Evolutionary conservation across 495 filamentous ascomycete species (phyloP).

Genomic region (Physcia stellaris): DNA sequence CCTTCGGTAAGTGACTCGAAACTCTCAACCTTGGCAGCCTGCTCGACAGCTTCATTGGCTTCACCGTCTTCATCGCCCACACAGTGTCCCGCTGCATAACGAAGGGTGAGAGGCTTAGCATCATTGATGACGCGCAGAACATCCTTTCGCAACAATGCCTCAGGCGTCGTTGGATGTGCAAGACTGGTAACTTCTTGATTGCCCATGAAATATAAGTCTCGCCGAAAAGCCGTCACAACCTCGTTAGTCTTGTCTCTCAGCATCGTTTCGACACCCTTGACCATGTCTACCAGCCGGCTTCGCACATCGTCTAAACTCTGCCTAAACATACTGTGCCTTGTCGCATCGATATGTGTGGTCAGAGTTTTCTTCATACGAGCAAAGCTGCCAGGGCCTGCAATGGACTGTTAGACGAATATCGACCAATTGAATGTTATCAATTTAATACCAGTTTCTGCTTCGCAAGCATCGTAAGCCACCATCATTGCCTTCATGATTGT

Average conservation of each 20-base stretch:
- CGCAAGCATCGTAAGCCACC: constrained; percentile 33
- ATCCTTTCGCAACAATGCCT: not conserved
- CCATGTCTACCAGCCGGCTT: constrained; percentile 23
- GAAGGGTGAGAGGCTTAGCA: too few relatives aligned
- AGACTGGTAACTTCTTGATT: not conserved
- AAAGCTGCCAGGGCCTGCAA: constrained; percentile 32
- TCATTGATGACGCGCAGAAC: not conserved
- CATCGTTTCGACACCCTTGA: constrained; percentile 17
- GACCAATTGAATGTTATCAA: not conserved
- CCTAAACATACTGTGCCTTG: constrained; percentile 37
- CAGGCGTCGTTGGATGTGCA: not conserved
- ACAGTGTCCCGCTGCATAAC: too few relatives aligned
- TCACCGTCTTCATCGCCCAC: too few relatives aligned
- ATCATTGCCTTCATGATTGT: constrained; percentile 33
- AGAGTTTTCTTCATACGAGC: constrained; percentile 43
- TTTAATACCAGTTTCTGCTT: constrained; percentile 27
- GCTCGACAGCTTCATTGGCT: too few relatives aligned
- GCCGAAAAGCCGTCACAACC: constrained; percentile 25
- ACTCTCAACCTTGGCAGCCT: too few relatives aligned
- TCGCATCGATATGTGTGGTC: constrained; percentile 30
- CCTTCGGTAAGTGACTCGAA: too few relatives aligned
- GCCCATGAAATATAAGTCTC: constrained; percentile 25
- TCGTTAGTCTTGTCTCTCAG: constrained; percentile 27
- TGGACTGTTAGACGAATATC: not conserved
- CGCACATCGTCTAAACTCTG: constrained; percentile 26